Percentiles rank a stretch among this genome's conserved stretches.
Evolutionary conservation across 73 alveolate species (phyloP).

Genomic region (Tetrahymena malaccensis): DNA sequence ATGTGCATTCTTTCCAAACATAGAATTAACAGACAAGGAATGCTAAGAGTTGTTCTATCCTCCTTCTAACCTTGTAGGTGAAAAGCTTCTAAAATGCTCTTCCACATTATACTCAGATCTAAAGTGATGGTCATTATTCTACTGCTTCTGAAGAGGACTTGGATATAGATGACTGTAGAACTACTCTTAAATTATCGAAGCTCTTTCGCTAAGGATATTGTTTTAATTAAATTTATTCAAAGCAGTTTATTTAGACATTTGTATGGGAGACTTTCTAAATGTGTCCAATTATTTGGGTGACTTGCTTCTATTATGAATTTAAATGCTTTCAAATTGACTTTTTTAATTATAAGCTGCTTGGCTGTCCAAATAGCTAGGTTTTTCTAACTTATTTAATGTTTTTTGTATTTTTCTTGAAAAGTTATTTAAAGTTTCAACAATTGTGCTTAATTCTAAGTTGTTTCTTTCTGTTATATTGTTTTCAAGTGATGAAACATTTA

Average conservation of each 20-base stretch:
- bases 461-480: not conserved
- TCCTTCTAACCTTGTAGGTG: not conserved
- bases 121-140: not conserved
- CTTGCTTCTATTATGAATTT: not conserved
- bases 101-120: not conserved
- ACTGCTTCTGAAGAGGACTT: not conserved
- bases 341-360: not conserved
- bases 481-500: not conserved
- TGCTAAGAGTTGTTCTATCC: not conserved
- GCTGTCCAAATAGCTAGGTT: not conserved
- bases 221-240: not conserved
- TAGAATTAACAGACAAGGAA: not conserved
- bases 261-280: not conserved
- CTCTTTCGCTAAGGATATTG: not conserved
- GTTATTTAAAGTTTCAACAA: not conserved
- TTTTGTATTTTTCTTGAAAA: not conserved
- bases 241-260: not conserved
- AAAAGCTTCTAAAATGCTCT: not conserved
- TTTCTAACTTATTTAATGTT: not conserved
- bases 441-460: not conserved
- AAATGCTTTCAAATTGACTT: not conserved
- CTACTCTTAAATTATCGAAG: not conserved
- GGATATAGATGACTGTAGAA: not conserved
- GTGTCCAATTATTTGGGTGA: not conserved
- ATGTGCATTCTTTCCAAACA: not conserved